These are phyloP conservation scores for Arthrobotrys musiformis DNA, from an alignment of 2,329 filamentous ascomycete genomes.

Conservation along the genomic window DNA sequence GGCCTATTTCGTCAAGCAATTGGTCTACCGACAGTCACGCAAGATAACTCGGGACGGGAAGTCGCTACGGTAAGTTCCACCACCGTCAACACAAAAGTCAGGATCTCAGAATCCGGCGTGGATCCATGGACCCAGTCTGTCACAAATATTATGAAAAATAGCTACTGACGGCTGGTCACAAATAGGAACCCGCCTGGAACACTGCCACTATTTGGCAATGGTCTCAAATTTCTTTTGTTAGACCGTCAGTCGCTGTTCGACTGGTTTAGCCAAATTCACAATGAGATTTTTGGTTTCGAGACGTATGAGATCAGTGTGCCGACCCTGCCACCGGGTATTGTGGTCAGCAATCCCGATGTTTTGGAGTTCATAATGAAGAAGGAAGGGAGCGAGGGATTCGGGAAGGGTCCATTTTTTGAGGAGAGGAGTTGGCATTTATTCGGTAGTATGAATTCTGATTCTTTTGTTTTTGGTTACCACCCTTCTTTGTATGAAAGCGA, in stretches of 20 bases:
- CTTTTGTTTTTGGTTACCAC: neutral
- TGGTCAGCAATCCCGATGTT: conserved; percentile 72
- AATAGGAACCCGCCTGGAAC: conserved; percentile 45
- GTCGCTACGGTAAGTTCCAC: conserved; percentile 31
- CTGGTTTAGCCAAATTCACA: conserved; percentile 53
- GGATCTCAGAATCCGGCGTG: too few relatives aligned
- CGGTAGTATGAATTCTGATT: conserved; percentile 62
- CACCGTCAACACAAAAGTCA: neutral
- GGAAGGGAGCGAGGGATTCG: conserved; percentile 67
- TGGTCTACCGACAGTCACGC: conserved; percentile 36
- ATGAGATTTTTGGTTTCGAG: conserved; percentile 67
- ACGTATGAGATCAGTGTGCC: conserved; percentile 74
- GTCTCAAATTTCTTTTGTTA: conserved; percentile 47
- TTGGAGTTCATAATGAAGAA: conserved; percentile 73
- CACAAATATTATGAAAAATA: too few relatives aligned
- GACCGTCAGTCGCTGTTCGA: conserved; percentile 49
- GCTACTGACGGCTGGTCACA: neutral
- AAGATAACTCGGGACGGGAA: conserved; percentile 30
- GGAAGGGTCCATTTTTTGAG: conserved; percentile 73
- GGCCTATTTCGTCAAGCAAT: conserved; percentile 41
- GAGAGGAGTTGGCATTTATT: conserved; percentile 72
- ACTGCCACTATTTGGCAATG: conserved; percentile 42
- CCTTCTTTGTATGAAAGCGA: neutral
- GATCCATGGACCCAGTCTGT: neutral
- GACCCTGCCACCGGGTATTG: conserved; percentile 71